phyloP scores from a whole-genome alignment of 768 basidiomycete genomes.

The Austroboletus festivus region DNA sequence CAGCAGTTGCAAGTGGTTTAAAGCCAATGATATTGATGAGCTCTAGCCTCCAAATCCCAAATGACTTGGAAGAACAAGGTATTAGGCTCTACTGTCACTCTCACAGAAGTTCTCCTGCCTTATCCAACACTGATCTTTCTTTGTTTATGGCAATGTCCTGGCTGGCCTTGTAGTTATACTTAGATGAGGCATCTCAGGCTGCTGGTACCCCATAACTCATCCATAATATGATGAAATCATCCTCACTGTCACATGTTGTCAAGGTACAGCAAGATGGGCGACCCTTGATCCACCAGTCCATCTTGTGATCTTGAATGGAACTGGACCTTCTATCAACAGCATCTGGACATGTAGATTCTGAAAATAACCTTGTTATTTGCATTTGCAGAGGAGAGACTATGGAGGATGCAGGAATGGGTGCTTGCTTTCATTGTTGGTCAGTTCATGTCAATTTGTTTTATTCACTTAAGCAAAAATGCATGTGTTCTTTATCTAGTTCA shows the following conservation, averaged over 20 bases:
- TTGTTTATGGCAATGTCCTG: conserved; percentile 17
- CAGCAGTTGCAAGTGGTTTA: too few species aligned
- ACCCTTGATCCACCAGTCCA: conserved; percentile 16
- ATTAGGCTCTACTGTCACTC: conserved; percentile 26
- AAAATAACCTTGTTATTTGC: conserved; percentile 41
- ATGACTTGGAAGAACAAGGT: conserved; percentile 28
- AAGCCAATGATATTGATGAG: conserved; percentile 12
- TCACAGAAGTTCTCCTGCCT: conserved; percentile 20
- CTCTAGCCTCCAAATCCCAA: conserved; percentile 8
- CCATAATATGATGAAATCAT: conserved; percentile 25
- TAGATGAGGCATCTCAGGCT: conserved; percentile 9
- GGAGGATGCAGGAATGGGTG: conserved; percentile 62
- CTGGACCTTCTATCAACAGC: conserved; percentile 37
- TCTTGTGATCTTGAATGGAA: conserved; percentile 47
- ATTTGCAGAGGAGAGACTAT: conserved; percentile 45
- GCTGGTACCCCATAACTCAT: neutral
- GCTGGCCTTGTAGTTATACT: conserved; percentile 17
- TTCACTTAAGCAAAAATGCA: neutral
- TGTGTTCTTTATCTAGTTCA: conserved; percentile 57
- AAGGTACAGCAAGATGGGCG: conserved; percentile 15
- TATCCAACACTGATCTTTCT: conserved; percentile 26
- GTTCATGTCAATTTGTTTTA: conserved; percentile 18
- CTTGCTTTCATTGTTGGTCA: conserved; percentile 63
- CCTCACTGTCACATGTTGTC: conserved; percentile 33
- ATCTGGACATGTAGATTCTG: conserved; percentile 31